Base-by-base conservation (phyloP, 1,284 basidiomycete genomes). In the Tylopilus orsonianus region DNA sequence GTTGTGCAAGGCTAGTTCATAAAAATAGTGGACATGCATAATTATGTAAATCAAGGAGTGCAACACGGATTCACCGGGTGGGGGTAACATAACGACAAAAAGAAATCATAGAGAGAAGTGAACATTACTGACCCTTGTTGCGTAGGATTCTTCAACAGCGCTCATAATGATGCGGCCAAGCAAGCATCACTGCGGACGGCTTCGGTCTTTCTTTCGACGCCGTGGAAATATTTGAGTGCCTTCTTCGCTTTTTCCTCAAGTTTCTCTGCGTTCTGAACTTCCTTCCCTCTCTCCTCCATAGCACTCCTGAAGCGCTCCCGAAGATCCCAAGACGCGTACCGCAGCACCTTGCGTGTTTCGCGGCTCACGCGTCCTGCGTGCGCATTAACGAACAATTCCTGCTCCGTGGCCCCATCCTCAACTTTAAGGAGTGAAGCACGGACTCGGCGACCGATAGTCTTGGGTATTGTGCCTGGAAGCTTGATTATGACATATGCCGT, bases 291-390 rank as follows among this genome's bases (percentile, higher is more conserved):
- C 63, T 86, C 85, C 56, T 93, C 92, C 72, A 95, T 81, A 8
- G 91, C 90, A 2, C 71, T 74, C 42, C 83, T 78, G 78, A 96
- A 97, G 38, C 87, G 80, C 68, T 93, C 90, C 56, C 81, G 80
- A 51, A 97, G 69, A 68, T 98, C 95, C 90, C 91, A 97, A 16
- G 87, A 85, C n/a, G 90, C 94, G 14, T 96, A 70, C 41, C 95
- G 77, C 59, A 99, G 73, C 41, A 99, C 96, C 72, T 98, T 98
- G 62, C 96, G 81, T 16, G 92, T 92, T 77, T 99, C 97, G 33
- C 87, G 79, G 41, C 83, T 75, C 38, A 97, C 78, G 13, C 96
- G 78, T 38, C 74, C 76, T 0, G 83, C 77, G 62, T 98, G 86
- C 4, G 75, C 76, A 46, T 87, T 82, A 14, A 86, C 74, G 62